A percentile compares a stretch with the other conserved stretches of the same genome.
phyloP scores from a whole-genome alignment of 2,329 filamentous ascomycete genomes.

The Capronia americana region DNA sequence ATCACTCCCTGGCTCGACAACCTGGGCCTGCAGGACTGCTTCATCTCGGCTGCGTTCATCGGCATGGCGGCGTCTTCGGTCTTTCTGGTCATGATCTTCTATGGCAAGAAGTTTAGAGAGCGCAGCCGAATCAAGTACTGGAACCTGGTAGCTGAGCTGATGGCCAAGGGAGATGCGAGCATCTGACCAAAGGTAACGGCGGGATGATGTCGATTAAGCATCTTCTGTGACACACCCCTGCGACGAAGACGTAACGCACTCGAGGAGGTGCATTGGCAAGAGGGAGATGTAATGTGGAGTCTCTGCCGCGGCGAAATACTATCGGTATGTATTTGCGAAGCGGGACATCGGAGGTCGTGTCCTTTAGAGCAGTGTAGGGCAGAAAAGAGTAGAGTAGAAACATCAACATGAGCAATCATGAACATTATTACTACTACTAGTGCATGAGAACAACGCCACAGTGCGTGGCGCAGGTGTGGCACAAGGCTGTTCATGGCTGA shows the following conservation, averaged over 20 bases:
- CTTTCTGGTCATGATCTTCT: constrained; percentile 51
- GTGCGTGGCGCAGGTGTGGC: neutral
- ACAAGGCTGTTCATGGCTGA: neutral
- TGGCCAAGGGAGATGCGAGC: constrained; percentile 21
- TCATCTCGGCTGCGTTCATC: constrained; percentile 50
- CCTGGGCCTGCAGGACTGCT: constrained; percentile 50
- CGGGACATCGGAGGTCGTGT: neutral
- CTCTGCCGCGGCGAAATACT: neutral
- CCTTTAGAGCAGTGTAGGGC: neutral
- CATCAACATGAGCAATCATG: neutral
- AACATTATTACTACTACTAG: neutral
- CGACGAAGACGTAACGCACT: too few species aligned
- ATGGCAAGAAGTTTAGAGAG: constrained; percentile 47
- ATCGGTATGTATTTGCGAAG: neutral
- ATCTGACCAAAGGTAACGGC: neutral
- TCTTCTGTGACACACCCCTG: neutral
- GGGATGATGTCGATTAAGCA: neutral
- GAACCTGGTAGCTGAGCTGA: constrained; percentile 42
- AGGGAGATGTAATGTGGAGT: neutral
- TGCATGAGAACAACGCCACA: too few species aligned
- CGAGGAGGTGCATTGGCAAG: neutral
- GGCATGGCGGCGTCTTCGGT: constrained; percentile 48
- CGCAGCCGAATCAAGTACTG: constrained; percentile 48
- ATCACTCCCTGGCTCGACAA: constrained; percentile 53
- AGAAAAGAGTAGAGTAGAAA: neutral